Evolutionary conservation across 2,329 filamentous ascomycete genomes (phyloP), one percentile per base, ranked within the genome.

Genomic region (Trichothecium roseum): DNA sequence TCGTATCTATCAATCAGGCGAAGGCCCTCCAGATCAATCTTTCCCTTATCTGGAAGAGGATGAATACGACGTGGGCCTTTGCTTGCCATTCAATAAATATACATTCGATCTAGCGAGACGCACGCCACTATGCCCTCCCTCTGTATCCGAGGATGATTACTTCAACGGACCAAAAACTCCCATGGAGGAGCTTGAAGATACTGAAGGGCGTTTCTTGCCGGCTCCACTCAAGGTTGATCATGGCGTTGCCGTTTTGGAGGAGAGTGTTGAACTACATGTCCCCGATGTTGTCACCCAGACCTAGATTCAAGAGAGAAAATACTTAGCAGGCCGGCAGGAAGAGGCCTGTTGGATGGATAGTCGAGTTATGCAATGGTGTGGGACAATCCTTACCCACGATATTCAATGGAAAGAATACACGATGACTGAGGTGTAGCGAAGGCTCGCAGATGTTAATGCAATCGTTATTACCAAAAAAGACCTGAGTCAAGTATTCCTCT

Each of bases 161-260:
- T 18, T 40, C 8, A 9, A 28, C 13, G 22, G 18, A 15, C 13
- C 17, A 3, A 24, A 14, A 17, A 22, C 17, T 13, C 14, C 29
- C 5, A 24, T 30, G 7, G 14, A 15, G 17, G 16, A 31, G 8
- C 17, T 13, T 17, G 24, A 18, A 14, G n/a, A 28, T 4, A 15
- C 14, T 18, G 14, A 34, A 15, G 26, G 28, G 7, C n/a, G 14
- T 18, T 39, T 35, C 41, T 8, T 18, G 17, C 37, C 50, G 6
- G 42, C 40, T 17, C 57, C 61, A 28, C 48, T 72, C 3, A 60
- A 66, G 20, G 65, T 74, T 2, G 56, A 60, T 4, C 60, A 65
- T 13, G 73, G 72, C 2, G 57, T 78, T 4, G 71, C 72, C 2
- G 49, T 78, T 18, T 66, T 67, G 3, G 72, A 78, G 46, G 72